phyloP scores from a whole-genome alignment of 352 stramenopile genomes.

The Plasmopara halstedii region DNA sequence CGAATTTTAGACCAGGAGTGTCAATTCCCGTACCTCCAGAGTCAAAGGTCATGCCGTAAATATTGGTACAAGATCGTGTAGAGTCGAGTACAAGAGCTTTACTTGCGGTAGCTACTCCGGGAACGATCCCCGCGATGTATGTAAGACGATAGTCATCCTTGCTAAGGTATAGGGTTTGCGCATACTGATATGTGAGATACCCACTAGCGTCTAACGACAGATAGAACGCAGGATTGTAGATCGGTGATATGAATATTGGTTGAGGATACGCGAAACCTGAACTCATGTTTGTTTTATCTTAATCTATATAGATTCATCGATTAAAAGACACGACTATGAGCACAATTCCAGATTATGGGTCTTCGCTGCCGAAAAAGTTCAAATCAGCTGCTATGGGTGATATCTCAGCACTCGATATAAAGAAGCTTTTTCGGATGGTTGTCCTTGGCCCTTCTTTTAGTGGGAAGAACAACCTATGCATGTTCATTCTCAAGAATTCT shows the following conservation, averaged over 20 bases:
- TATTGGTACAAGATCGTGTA: neutral
- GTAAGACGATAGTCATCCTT: conserved; percentile 3
- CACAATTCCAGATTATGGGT: neutral
- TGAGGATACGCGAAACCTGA: neutral
- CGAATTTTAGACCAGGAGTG: neutral
- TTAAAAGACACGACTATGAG: neutral
- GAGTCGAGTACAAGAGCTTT: neutral
- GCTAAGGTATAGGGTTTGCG: neutral
- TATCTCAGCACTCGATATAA: neutral
- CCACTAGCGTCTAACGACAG: neutral
- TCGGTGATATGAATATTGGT: conserved; percentile 1
- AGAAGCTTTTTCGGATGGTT: neutral
- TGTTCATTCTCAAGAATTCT: neutral
- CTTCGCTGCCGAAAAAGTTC: neutral
- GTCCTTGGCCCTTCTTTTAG: neutral
- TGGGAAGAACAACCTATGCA: neutral
- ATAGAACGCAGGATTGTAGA: conserved; percentile 6
- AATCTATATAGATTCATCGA: neutral
- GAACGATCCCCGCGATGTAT: neutral
- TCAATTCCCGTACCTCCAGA: neutral
- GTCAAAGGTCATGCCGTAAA: neutral
- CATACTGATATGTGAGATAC: conserved; percentile 1
- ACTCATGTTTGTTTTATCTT: neutral
- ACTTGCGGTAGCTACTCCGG: neutral
- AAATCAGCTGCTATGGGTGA: neutral